Evolutionary conservation across 1,284 basidiomycete species (phyloP), one percentile per base, ranked within the genome.

Genomic region (Gomphus bonarii): DNA sequence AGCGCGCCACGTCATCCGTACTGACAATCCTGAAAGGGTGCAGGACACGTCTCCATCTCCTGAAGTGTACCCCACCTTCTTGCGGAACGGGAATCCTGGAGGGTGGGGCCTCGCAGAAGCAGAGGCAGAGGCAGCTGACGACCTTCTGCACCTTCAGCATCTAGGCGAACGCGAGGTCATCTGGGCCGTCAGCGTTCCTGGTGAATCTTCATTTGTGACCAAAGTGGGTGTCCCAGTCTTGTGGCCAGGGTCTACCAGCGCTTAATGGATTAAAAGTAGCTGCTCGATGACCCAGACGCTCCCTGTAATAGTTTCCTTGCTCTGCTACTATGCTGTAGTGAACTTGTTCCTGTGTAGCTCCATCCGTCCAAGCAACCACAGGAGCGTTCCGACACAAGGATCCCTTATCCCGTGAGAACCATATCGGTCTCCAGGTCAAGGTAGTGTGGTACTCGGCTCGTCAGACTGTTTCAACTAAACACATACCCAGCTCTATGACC

Each of bases 31-130:
- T n/a, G 8, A 30, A 38, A 56, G 55, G 85, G 73, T 90, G n/a
- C 87, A 90, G 66, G 88, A 89, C 64, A 88, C 85, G 1, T 86
- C 86, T 4, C 66, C 77, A 20, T 81, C 84, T 2, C 77, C 80
- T 0, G 84, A 88, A 64, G 74, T 90, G 63, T 90, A 89, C 65
- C 72, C 88, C 40, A 75, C 79, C 1, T 73, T 66, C 50, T 69
- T 72, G 20, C 54, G 62, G 42, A 65, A 71, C 40, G 74, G 72
- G 3, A 66, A 64, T 35, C 79, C 75, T 59, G 84, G 84, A 31
- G 87, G 86, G 20, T 90, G 88, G 87, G 87, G 85, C 8, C 68
- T 85, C 31, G 67, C 67, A 7, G 73, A 75, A 31, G 59, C 66
- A 36, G 38, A 31, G 20, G 55, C 42, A 33, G 31, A 10, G 31